Evolutionary conservation across 2,329 filamentous ascomycete species (phyloP).

Genomic region (Trichoderma sp.): DNA sequence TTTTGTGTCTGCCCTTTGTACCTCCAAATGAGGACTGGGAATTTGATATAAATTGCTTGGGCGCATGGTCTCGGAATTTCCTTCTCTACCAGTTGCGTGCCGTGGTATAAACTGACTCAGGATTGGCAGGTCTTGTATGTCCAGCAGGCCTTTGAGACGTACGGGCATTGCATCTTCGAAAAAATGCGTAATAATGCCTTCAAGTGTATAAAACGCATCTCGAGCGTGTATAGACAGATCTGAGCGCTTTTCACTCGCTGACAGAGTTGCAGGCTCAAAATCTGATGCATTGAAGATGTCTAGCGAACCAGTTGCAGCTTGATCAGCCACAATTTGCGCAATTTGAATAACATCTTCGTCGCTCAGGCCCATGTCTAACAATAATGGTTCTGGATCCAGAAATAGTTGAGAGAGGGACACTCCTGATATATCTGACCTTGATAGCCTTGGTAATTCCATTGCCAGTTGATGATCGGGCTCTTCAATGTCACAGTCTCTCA

Average conservation of each 20-base stretch:
- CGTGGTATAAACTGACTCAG: constrained; percentile 55
- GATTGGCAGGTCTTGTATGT: constrained; percentile 59
- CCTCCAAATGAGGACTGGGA: constrained; percentile 68
- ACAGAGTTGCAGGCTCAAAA: constrained; percentile 27
- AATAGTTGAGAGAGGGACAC: constrained; percentile 58
- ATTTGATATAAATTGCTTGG: constrained; percentile 62
- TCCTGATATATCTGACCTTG: constrained; percentile 51
- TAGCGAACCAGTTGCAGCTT: constrained; percentile 59
- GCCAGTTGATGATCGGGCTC: constrained; percentile 51
- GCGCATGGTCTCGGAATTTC: constrained; percentile 49
- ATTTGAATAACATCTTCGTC: constrained; percentile 66
- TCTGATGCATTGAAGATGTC: constrained; percentile 36
- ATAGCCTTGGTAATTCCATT: constrained; percentile 52
- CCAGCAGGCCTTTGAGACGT: constrained; percentile 52
- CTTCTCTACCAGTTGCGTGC: constrained; percentile 45
- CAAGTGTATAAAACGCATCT: constrained; percentile 52
- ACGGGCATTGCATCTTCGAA: constrained; percentile 45
- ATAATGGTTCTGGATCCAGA: constrained; percentile 58
- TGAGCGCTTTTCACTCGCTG: constrained; percentile 42
- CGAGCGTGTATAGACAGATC: constrained; percentile 48
- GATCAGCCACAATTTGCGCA: constrained; percentile 71
- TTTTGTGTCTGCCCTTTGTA: constrained; percentile 68
- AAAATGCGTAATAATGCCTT: constrained; percentile 46
- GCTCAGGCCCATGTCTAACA: constrained; percentile 47
- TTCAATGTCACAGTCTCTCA: constrained; percentile 52